These are phyloP conservation scores for Tuber borchii DNA, from an alignment of 495 filamentous ascomycete genomes.

Conservation along the genomic window DNA sequence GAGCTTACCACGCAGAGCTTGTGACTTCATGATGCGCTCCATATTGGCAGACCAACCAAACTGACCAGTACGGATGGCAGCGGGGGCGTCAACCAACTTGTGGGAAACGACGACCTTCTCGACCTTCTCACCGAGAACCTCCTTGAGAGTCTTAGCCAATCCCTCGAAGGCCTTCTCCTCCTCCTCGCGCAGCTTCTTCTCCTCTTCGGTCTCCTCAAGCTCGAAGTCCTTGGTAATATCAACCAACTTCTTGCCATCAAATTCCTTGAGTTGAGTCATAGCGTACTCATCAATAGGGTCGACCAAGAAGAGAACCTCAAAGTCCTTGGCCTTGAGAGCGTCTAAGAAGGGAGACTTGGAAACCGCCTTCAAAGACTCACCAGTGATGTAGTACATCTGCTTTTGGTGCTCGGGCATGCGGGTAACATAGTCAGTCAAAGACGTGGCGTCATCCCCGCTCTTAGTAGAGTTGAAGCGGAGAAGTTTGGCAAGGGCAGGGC, in stretches of 20 bases:
- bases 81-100: constrained; percentile 93
- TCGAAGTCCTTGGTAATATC: constrained; percentile 99
- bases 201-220: constrained; percentile 98
- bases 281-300: constrained; percentile 99
- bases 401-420: constrained; percentile 99
- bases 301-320: constrained; percentile 98
- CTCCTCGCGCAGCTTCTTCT: constrained; percentile 92
- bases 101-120: constrained; percentile 99
- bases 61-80: constrained; percentile 98
- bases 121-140: constrained; percentile 97
- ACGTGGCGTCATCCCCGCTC: constrained; percentile 92
- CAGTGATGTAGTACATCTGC: constrained; percentile 99
- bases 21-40: constrained; percentile 99
- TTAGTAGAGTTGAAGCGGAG: constrained; percentile 98
- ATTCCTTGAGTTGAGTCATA: constrained; percentile 99
- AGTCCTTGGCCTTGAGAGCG: constrained; percentile 97
- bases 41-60: constrained; percentile 99
- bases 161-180: constrained; percentile 97
- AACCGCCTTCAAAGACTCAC: constrained; percentile 98
- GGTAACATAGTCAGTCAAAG: constrained; percentile 90
- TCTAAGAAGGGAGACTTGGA: constrained; percentile 98
- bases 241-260: constrained; percentile 98
- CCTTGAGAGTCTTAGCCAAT: constrained; percentile 94
- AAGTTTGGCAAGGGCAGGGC: constrained; percentile 86
- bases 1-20: constrained; percentile 73